Evolutionary conservation across 2,329 filamentous ascomycete genomes (phyloP), one percentile per base, ranked within the genome.

Genomic region (Aaosphaeria pasadenensis): DNA sequence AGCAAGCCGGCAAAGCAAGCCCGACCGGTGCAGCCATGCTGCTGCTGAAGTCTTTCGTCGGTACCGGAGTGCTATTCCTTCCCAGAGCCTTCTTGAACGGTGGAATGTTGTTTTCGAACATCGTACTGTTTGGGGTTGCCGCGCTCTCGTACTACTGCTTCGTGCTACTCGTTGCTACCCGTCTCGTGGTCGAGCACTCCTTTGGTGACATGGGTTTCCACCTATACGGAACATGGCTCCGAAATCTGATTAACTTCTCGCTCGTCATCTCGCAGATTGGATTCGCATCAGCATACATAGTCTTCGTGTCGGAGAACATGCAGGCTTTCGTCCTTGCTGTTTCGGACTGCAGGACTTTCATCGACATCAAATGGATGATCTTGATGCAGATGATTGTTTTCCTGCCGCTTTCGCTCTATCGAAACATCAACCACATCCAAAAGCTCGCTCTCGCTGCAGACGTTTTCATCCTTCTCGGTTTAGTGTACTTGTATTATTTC

Each of bases 141-240:
- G 76, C 82, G 2, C 77, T 99, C 50, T 96, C 91, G 67, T 99
- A 96, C 73, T 96, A 96, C 76, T 96, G 91, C 74, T 99, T 99
- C 72, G 91, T 99, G 39, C 79, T 99, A 11, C 81, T 99, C 31
- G 91, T 96, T 53, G 86, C 86, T 50, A 94, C 91, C 2, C 87
- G 94, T 32, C 76, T 96, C 43, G 87, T 84, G 65, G 83, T 97
- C 30, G 87, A 91, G 43, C 91, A 89, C n/a, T 97, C 94, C 1
- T 99, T 97, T 73, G 94, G 94, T 70, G 94, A 97, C 64, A 95
- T 99, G 74, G 94, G 95, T 45, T 91, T 89, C 43, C 85, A 89
- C 42, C 79, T 99, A 11, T 99, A 94, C 67, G 94, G 94, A 53
- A 88, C 86, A 56, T 91, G 88, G 81, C 88, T 99, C 87, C 84